Conservation (phyloP, 371 early-diverging fungal genomes). For the Mortierella sp. region DNA sequence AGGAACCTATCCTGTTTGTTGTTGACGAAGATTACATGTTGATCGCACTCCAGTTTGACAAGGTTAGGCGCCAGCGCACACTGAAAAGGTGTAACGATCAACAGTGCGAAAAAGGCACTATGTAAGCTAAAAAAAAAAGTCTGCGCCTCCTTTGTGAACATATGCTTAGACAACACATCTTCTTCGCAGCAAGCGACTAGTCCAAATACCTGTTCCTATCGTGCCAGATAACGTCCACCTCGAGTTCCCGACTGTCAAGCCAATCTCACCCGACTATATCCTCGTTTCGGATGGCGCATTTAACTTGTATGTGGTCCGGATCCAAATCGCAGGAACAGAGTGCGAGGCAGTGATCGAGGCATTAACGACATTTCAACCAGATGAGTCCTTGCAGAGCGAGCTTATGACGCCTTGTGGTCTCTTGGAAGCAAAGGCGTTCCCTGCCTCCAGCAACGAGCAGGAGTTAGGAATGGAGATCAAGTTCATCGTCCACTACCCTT, state of each 20-base stretch:
- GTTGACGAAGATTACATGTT: constrained; percentile 62
- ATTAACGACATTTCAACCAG: constrained; percentile 22
- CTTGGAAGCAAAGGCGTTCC: constrained; percentile 56
- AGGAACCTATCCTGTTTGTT: constrained; percentile 58
- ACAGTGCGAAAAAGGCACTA: background rate
- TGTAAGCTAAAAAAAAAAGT: background rate
- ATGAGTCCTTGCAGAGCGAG: background rate
- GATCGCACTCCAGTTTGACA: constrained; percentile 58
- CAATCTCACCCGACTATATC: constrained; percentile 51
- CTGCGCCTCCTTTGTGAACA: background rate
- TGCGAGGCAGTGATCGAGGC: constrained; percentile 43
- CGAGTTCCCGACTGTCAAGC: constrained; percentile 54
- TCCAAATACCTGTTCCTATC: constrained; percentile 35
- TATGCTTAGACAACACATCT: constrained; percentile 22
- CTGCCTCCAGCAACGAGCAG: constrained; percentile 12
- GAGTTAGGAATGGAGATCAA: constrained; percentile 39
- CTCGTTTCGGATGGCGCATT: constrained; percentile 56
- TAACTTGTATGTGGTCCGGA: constrained; percentile 39
- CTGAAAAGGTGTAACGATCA: background rate
- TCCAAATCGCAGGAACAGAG: constrained; percentile 21
- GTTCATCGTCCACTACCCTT: constrained; percentile 38
- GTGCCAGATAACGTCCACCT: constrained; percentile 24
- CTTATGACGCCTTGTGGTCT: constrained; percentile 34
- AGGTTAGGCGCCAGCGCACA: constrained; percentile 56
- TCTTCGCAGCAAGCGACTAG: constrained; percentile 41